phyloP scores from a whole-genome alignment of 2,329 filamentous ascomycete genomes.

The Fusarium duplospermum region DNA sequence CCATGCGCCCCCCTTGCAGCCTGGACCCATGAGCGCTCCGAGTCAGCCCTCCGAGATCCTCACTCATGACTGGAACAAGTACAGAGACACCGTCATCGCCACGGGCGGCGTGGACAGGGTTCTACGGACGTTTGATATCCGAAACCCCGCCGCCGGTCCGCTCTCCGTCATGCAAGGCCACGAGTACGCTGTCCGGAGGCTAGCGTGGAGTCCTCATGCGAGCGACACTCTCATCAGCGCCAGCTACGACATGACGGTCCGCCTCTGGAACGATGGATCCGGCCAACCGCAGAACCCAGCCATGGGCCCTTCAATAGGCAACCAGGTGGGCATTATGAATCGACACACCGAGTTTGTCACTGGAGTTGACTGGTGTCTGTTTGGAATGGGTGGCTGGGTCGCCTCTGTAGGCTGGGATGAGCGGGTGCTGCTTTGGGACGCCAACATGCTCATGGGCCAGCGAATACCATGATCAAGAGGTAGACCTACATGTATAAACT shows the following conservation, averaged over 20 bases:
- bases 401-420: slow-evolving; percentile 97
- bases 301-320: slow-evolving; percentile 63
- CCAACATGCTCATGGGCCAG: slow-evolving; percentile 62
- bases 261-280: slow-evolving; percentile 87
- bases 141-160: slow-evolving; percentile 79
- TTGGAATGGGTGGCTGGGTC: slow-evolving; percentile 95
- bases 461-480: slow-evolving; percentile 35
- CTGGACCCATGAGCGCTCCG: slow-evolving; percentile 49
- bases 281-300: slow-evolving; percentile 52
- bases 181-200: slow-evolving; percentile 86
- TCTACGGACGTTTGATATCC: slow-evolving; percentile 91
- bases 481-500: neutral
- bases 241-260: slow-evolving; percentile 98
- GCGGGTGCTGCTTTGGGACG: slow-evolving; percentile 91
- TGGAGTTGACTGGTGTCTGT: slow-evolving; percentile 97
- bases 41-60: slow-evolving; percentile 82
- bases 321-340: slow-evolving; percentile 88
- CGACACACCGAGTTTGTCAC: slow-evolving; percentile 95
- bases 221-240: slow-evolving; percentile 87
- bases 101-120: slow-evolving; percentile 89
- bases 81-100: slow-evolving; percentile 84
- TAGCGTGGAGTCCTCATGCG: slow-evolving; percentile 96
- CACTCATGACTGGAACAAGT: slow-evolving; percentile 99
- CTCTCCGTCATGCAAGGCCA: slow-evolving; percentile 83
- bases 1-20: slow-evolving; percentile 72